Evolutionary conservation across 2,329 filamentous ascomycete species (phyloP).

Genomic region (Hymenoscyphus salicellus): DNA sequence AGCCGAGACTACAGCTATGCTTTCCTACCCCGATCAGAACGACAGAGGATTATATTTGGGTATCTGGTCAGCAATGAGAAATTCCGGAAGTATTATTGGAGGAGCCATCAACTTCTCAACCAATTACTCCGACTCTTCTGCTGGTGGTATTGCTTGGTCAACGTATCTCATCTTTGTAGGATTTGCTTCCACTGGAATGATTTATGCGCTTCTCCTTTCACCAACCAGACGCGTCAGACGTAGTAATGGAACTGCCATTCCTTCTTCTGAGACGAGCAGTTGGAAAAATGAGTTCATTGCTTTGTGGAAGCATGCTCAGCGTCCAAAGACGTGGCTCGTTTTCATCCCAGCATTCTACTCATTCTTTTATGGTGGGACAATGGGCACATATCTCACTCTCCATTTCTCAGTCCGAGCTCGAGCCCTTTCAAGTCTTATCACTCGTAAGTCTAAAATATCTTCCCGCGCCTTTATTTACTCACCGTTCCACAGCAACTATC

Average conservation of each 20-base stretch:
- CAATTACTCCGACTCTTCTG: constrained; percentile 53
- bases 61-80: constrained; percentile 60
- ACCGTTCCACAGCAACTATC: constrained; percentile 7
- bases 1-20: constrained; percentile 39
- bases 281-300: constrained; percentile 58
- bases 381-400: constrained; percentile 46
- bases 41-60: constrained; percentile 44
- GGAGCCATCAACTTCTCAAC: constrained; percentile 68
- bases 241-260: constrained; percentile 54
- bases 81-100: constrained; percentile 65
- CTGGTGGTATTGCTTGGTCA: constrained; percentile 64
- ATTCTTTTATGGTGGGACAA: constrained; percentile 41
- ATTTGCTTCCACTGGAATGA: constrained; percentile 35
- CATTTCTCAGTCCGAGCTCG: constrained; percentile 69
- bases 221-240: constrained; percentile 59
- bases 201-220: constrained; percentile 47
- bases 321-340: constrained; percentile 37
- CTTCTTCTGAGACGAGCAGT: constrained; percentile 53
- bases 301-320: constrained; percentile 41
- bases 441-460: constrained; percentile 24
- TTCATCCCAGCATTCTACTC: constrained; percentile 39
- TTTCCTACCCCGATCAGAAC: constrained; percentile 38
- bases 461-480: not conserved
- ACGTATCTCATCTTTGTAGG: constrained; percentile 68
- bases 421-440: constrained; percentile 47